These are phyloP conservation scores for Monilinia fructigena DNA, from an alignment of 2,329 filamentous ascomycete species.

Conservation along the genomic window DNA sequence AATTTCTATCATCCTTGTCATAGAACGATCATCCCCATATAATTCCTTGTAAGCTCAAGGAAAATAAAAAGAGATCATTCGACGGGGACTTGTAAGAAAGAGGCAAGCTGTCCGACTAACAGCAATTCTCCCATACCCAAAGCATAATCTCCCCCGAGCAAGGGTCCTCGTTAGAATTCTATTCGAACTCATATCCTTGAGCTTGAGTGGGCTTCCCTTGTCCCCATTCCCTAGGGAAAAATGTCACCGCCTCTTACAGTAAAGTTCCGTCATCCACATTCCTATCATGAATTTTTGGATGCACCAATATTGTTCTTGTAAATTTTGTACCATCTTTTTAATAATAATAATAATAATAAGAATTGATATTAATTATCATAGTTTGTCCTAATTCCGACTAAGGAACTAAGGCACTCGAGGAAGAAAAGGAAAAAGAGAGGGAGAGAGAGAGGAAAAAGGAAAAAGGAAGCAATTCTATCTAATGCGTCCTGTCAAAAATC, in stretches of 20 bases:
- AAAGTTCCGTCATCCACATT: slow-evolving; percentile 17
- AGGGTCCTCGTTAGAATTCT: slow-evolving; percentile 13
- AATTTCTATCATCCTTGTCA: slow-evolving; percentile 16
- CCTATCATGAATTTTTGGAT: slow-evolving; percentile 11
- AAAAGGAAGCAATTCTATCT: neutral
- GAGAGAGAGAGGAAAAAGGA: neutral
- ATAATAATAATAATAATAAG: neutral
- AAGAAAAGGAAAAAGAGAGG: slow-evolving; percentile 7
- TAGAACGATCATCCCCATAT: slow-evolving; percentile 22
- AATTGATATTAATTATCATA: neutral
- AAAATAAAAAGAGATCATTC: slow-evolving; percentile 21
- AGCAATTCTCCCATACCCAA: slow-evolving; percentile 13
- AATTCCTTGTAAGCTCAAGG: slow-evolving; percentile 14
- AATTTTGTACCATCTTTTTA: neutral
- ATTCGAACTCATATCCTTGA: slow-evolving; percentile 15
- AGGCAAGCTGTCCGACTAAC: slow-evolving; percentile 11
- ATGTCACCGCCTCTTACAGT: slow-evolving; percentile 22
- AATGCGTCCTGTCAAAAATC: slow-evolving; percentile 7
- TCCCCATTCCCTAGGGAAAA: slow-evolving; percentile 12
- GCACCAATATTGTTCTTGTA: slow-evolving; percentile 4
- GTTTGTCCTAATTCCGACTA: neutral
- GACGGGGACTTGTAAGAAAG: slow-evolving; percentile 7
- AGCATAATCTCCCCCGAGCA: neutral
- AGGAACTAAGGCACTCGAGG: neutral
- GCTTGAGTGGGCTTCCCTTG: slow-evolving; percentile 16